Evolutionary conservation across 768 basidiomycete species (phyloP), one percentile per base, ranked within the genome.

Genomic region (Fomitopsis serialis): DNA sequence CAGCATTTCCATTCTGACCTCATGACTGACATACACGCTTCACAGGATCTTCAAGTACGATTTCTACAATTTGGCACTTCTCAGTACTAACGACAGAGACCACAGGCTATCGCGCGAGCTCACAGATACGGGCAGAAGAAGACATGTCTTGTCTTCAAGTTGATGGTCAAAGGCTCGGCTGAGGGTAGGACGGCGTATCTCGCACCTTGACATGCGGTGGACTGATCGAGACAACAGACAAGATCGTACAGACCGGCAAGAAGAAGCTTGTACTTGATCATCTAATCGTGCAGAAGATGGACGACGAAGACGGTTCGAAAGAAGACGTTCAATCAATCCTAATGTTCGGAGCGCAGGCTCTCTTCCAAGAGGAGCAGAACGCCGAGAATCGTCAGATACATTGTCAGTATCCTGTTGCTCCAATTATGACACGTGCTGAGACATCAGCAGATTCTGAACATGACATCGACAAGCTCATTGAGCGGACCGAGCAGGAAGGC

Each of bases 91-190:
- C 37, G 42, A 44, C 27, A 8, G 42, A 23, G 40, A n/a, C 50
- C 56, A 2, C 62, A 98, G 87, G 97, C 97, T 32, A 98, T 99
- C 54, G 86, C 95, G 21, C 85, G 97, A 48, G 84, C 93, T 23
- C 92, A 98, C 73, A 83, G 97, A 50, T 98, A 87, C 64, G 97
- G 97, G 1, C 97, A 98, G 70, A 81, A 83, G 70, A 98, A 97
- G 65, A 92, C 90, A 6, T 94, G 93, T 55, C 76, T 96, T 42
- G 93, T 96, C 23, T 96, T 98, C 77, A 98, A 96, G 66, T 71
- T 99, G 40, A 93, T 98, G 91, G 83, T 92, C 51, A 96, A 96
- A 68, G 85, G 88, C 52, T 92, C 93, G 7, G 92, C 95, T 11
- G 92, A 95, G 79, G 92, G 90, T 84, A 50, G 53, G 67, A 35